phyloP scores from a whole-genome alignment of 495 filamentous ascomycete species.

The Rhizodiscina lignyota region DNA sequence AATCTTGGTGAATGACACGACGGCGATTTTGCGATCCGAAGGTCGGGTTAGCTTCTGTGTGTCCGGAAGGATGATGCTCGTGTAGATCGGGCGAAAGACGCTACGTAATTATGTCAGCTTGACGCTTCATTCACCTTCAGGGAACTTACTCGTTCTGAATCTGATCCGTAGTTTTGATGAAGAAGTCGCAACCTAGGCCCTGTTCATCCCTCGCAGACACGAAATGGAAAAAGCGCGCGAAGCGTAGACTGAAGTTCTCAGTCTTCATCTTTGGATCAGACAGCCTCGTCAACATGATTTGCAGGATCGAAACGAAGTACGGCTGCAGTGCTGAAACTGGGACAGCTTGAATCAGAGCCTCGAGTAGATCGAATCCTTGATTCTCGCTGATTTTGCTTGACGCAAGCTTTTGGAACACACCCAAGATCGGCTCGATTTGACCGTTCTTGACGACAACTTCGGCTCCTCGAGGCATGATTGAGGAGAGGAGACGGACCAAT shows the following conservation, averaged over 20 bases:
- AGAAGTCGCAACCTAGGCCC: slow-evolving; percentile 76
- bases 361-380: slow-evolving; percentile 78
- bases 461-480: slow-evolving; percentile 63
- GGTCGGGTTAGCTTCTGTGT: slow-evolving; percentile 77
- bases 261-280: slow-evolving; percentile 46
- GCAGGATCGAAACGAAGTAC: slow-evolving; percentile 66
- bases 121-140: too few species aligned
- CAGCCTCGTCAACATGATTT: slow-evolving; percentile 67
- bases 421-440: slow-evolving; percentile 63
- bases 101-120: too few species aligned
- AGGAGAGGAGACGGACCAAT: slow-evolving; percentile 64
- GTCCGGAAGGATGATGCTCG: slow-evolving; percentile 68
- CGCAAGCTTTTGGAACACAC: slow-evolving; percentile 83
- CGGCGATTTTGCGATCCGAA: slow-evolving; percentile 80
- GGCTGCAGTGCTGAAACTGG: slow-evolving; percentile 47
- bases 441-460: slow-evolving; percentile 55
- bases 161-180: slow-evolving; percentile 62
- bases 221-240: slow-evolving; percentile 85
- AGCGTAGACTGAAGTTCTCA: slow-evolving; percentile 63
- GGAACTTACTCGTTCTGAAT: slow-evolving; percentile 50
- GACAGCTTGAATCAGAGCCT: slow-evolving; percentile 56
- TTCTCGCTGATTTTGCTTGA: slow-evolving; percentile 55
- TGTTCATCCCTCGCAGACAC: slow-evolving; percentile 58
- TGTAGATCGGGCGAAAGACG: slow-evolving; percentile 72
- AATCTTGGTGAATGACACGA: slow-evolving; percentile 81